phyloP scores from a whole-genome alignment of 257 asterid species.

The Plantago major region DNA sequence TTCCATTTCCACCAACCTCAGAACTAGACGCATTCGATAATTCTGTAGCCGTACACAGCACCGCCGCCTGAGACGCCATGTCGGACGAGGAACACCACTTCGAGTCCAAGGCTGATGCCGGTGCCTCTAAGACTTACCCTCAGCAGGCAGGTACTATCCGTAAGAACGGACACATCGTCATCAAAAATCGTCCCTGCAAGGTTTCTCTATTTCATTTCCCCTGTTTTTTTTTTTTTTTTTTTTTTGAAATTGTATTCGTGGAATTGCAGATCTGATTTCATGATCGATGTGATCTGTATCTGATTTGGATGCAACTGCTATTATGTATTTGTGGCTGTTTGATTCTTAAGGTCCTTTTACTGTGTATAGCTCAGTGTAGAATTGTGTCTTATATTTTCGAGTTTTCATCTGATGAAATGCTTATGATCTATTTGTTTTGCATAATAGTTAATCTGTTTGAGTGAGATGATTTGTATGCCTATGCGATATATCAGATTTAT shows the following conservation, averaged over 20 bases:
- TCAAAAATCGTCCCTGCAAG: constrained; percentile 50
- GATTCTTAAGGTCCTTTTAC: too few relatives aligned
- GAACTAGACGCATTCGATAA: background rate
- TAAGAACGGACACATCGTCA: constrained; percentile 44
- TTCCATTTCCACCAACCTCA: background rate
- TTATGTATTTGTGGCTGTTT: too few relatives aligned
- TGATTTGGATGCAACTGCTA: too few relatives aligned
- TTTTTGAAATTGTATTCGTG: background rate
- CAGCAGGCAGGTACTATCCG: constrained; percentile 48
- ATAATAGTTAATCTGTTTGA: too few relatives aligned
- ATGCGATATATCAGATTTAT: too few relatives aligned
- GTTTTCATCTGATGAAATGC: too few relatives aligned
- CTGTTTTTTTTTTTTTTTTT: background rate
- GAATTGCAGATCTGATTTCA: too few relatives aligned
- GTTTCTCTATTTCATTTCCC: background rate
- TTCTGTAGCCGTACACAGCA: background rate
- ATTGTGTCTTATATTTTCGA: too few relatives aligned
- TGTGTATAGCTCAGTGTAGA: too few relatives aligned
- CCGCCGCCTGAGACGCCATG: constrained; percentile 12
- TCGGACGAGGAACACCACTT: constrained; percentile 50
- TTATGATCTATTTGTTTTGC: too few relatives aligned
- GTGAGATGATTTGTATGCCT: too few relatives aligned
- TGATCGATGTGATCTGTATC: too few relatives aligned
- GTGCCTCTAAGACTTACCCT: constrained; percentile 45
- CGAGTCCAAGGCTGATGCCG: constrained; percentile 49